phyloP scores from a whole-genome alignment of 83 land plant genomes.

The Diphasiastrum complanatum region DNA sequence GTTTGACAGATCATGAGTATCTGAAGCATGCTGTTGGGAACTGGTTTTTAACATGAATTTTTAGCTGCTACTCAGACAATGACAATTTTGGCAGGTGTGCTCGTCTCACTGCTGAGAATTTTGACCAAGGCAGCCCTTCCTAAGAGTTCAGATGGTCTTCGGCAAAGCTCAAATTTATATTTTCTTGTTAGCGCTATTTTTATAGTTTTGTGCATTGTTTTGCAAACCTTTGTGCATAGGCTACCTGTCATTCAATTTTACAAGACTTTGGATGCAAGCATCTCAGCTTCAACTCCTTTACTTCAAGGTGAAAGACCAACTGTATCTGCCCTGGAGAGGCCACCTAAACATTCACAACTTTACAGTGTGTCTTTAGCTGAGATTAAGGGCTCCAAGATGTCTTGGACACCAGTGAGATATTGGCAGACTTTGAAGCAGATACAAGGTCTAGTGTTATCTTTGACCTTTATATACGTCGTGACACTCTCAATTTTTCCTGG shows the following conservation, averaged over 20 bases:
- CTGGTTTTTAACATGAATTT: background rate
- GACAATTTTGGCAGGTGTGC: slow-evolving; percentile 55
- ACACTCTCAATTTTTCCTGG: slow-evolving; percentile 90
- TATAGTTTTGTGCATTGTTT: slow-evolving; percentile 55
- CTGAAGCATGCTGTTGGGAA: background rate
- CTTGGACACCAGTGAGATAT: slow-evolving; percentile 29
- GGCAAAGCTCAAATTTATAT: slow-evolving; percentile 74
- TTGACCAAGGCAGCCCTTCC: slow-evolving; percentile 68
- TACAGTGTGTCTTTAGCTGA: background rate
- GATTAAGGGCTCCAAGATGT: slow-evolving; percentile 2
- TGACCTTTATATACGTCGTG: slow-evolving; percentile 59
- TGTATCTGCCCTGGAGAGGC: slow-evolving; percentile 10
- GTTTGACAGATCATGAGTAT: no score
- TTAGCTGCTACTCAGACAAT: background rate
- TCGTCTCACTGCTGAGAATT: slow-evolving; percentile 65
- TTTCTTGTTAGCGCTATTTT: slow-evolving; percentile 54
- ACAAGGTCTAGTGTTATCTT: slow-evolving; percentile 1
- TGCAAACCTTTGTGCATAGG: slow-evolving; percentile 58
- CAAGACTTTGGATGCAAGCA: slow-evolving; percentile 40
- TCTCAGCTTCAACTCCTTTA: slow-evolving; percentile 33
- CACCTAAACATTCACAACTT: slow-evolving; percentile 27
- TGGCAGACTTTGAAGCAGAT: slow-evolving; percentile 42
- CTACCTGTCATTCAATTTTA: slow-evolving; percentile 75
- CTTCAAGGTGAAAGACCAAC: slow-evolving; percentile 25
- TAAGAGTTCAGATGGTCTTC: slow-evolving; percentile 53